Evolutionary conservation across 73 alveolate species (phyloP).

Genomic region (Tetrahymena thermophila): DNA sequence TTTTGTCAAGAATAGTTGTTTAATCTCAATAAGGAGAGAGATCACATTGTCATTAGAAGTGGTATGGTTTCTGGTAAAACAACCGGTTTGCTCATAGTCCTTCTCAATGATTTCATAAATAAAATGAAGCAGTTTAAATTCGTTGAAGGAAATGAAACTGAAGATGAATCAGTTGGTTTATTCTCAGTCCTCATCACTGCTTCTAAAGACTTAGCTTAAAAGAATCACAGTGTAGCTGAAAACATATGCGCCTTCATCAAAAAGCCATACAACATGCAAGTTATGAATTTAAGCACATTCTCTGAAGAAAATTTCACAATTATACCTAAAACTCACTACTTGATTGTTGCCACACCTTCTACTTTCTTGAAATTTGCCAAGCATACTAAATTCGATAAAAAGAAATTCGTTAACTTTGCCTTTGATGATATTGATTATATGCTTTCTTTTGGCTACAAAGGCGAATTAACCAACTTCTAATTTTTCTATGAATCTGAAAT

Average conservation of each 20-base stretch:
- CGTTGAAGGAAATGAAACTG: background rate
- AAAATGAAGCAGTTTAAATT: background rate
- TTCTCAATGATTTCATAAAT: background rate
- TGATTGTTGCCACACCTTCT: background rate
- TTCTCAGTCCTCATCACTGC: background rate
- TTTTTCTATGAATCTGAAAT: background rate
- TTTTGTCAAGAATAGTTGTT: background rate
- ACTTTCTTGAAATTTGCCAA: background rate
- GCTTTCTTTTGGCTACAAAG: background rate
- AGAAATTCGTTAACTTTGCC: background rate
- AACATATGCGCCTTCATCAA: background rate
- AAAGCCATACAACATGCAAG: background rate
- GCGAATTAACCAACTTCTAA: background rate
- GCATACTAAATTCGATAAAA: background rate
- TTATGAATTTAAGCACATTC: background rate
- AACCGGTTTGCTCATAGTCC: background rate
- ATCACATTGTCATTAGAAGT: background rate
- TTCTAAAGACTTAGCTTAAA: background rate
- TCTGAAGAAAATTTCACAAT: background rate
- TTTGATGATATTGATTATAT: background rate
- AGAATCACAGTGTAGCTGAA: conserved; percentile 1
- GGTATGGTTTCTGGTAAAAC: conserved; percentile 3
- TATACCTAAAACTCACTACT: background rate
- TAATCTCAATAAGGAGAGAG: background rate
- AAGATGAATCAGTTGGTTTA: background rate